Evolutionary conservation across 495 filamentous ascomycete species (phyloP).

Genomic region (Daldinia loculata): DNA sequence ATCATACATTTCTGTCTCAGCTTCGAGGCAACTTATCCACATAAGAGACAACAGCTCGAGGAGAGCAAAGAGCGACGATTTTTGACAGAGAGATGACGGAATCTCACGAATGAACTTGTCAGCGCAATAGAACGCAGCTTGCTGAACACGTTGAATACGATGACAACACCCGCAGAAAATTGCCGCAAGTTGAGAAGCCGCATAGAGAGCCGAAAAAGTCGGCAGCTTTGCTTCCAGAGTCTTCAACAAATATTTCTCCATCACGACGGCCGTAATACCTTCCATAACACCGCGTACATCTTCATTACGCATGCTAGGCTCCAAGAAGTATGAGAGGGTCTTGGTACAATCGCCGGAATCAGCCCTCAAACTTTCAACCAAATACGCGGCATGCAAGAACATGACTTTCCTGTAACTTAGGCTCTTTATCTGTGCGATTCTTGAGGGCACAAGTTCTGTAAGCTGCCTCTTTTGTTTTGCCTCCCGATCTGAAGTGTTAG

Average conservation of each 20-base stretch:
- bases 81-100: constrained; percentile 90
- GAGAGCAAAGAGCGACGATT: constrained; percentile 87
- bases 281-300: constrained; percentile 88
- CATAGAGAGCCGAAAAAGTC: constrained; percentile 80
- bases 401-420: constrained; percentile 88
- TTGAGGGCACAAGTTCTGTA: constrained; percentile 72
- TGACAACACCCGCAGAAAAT: constrained; percentile 92
- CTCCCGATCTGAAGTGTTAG: constrained; percentile 77
- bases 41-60: constrained; percentile 90
- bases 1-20: constrained; percentile 91
- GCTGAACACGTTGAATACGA: constrained; percentile 86
- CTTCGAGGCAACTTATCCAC: constrained; percentile 93
- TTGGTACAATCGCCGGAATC: constrained; percentile 86
- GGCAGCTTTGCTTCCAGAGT: constrained; percentile 74
- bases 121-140: constrained; percentile 79
- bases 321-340: constrained; percentile 87
- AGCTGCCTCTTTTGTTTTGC: constrained; percentile 82
- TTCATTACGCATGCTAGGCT: constrained; percentile 80
- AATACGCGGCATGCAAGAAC: constrained; percentile 85
- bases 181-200: constrained; percentile 84
- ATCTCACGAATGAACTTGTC: constrained; percentile 84
- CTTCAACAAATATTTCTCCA: constrained; percentile 76
- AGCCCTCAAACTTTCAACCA: constrained; percentile 86
- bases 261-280: constrained; percentile 75
- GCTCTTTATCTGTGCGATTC: constrained; percentile 77